Evolutionary conservation across 106 monocot genomes (phyloP).

Genomic region (Dactylorhiza incarnata): DNA sequence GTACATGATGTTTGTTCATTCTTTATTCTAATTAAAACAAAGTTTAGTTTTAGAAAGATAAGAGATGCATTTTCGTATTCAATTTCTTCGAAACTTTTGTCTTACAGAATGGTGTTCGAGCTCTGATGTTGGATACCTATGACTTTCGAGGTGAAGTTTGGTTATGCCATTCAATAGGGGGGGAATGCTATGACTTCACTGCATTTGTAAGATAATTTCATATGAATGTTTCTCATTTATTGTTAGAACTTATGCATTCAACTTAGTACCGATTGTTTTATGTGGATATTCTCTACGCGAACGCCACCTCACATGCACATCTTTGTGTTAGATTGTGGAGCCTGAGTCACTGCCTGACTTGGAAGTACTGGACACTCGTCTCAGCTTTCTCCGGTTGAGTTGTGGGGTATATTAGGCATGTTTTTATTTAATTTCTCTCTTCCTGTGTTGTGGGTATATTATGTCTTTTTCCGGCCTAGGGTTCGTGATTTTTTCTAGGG

Average conservation of each 20-base stretch:
- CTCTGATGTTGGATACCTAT: slow-evolving; percentile 75
- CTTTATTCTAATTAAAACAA: background rate
- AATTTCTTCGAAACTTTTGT: background rate
- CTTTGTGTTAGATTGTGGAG: no score
- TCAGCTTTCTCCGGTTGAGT: no score
- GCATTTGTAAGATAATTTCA: slow-evolving; percentile 59
- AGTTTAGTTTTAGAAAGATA: background rate
- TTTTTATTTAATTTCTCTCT: no score
- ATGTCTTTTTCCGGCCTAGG: no score
- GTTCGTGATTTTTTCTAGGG: no score
- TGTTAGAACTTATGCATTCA: background rate
- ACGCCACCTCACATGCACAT: no score
- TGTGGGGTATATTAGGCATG: no score
- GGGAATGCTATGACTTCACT: slow-evolving; percentile 56
- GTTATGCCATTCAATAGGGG: slow-evolving; percentile 72
- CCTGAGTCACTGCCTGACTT: no score
- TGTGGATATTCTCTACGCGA: no score
- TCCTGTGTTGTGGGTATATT: no score
- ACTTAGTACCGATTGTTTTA: no score
- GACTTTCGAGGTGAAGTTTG: slow-evolving; percentile 68
- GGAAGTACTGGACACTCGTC: no score
- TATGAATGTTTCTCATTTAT: background rate
- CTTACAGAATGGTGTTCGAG: slow-evolving; percentile 61
- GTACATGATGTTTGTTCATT: slow-evolving; percentile 13
- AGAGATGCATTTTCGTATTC: background rate